phyloP scores from a whole-genome alignment of 768 basidiomycete genomes.

The Mycena kentingensis region DNA sequence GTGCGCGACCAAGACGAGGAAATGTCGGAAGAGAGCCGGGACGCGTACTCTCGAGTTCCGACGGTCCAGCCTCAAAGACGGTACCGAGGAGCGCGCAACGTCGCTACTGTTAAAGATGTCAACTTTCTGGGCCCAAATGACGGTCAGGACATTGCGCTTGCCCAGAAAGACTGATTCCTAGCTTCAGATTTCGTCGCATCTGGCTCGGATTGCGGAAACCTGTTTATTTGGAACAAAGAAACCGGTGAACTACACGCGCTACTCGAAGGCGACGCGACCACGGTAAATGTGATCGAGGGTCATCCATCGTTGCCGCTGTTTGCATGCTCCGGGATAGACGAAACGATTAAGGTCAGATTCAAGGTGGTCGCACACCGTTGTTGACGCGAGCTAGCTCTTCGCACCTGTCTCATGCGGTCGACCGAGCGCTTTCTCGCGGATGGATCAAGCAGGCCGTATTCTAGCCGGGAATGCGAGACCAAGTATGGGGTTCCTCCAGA shows the following conservation, averaged over 20 bases:
- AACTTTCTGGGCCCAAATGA: slow-evolving; percentile 82
- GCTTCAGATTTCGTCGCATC: slow-evolving; percentile 68
- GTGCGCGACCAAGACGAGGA: slow-evolving; percentile 24
- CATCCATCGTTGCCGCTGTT: slow-evolving; percentile 79
- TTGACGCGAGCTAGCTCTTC: slow-evolving; percentile 66
- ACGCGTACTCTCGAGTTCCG: slow-evolving; percentile 41
- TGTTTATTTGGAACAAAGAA: slow-evolving; percentile 83
- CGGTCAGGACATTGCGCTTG: neutral
- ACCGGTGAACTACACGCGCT: slow-evolving; percentile 68
- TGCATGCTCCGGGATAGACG: slow-evolving; percentile 88
- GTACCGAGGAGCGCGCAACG: slow-evolving; percentile 50
- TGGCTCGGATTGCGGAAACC: slow-evolving; percentile 86
- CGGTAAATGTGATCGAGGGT: slow-evolving; percentile 87
- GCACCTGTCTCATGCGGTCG: slow-evolving; percentile 55
- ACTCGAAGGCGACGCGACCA: slow-evolving; percentile 77
- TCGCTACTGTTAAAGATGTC: slow-evolving; percentile 79
- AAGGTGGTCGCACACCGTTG: no score
- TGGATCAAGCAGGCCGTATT: slow-evolving; percentile 54
- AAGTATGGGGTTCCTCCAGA: slow-evolving; percentile 28
- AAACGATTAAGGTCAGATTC: slow-evolving; percentile 87
- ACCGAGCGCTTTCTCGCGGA: slow-evolving; percentile 55
- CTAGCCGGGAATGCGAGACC: slow-evolving; percentile 53
- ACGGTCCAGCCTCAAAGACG: slow-evolving; percentile 63
- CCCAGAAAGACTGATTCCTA: neutral
- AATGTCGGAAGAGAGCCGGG: slow-evolving; percentile 20